Evolutionary conservation across 129 eudicot species (phyloP).

Genomic region (Smallanthus sonchifolius): DNA sequence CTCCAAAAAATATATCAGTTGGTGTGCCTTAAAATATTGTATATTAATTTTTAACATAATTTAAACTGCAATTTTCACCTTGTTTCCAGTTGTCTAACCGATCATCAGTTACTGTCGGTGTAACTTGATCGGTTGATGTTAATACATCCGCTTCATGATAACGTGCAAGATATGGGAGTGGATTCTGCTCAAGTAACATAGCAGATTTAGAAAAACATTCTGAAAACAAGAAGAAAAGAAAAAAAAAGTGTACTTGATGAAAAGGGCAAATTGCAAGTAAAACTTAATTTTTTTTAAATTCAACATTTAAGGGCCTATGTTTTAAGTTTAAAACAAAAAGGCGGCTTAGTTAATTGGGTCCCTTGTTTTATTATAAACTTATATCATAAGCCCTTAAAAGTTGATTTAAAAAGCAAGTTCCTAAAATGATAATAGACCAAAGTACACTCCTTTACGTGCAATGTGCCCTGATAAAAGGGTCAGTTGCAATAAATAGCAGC

Average conservation of each 20-base stretch:
- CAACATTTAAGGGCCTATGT: neutral
- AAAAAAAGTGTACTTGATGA: neutral
- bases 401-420: neutral
- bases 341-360: neutral
- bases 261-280: neutral
- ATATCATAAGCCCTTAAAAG: neutral
- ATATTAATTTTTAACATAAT: neutral
- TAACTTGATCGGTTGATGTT: constrained; percentile 93
- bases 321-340: neutral
- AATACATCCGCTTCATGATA: constrained; percentile 94
- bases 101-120: constrained; percentile 88
- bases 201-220: neutral
- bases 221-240: neutral
- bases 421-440: neutral
- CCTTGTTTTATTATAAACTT: neutral
- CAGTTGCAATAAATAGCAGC: neutral
- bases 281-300: neutral
- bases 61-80: constrained; percentile 40
- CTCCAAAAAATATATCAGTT: neutral
- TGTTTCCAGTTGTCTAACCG: constrained; percentile 84
- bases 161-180: constrained; percentile 93
- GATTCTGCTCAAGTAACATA: constrained; percentile 59
- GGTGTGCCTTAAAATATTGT: neutral
- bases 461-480: neutral
- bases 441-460: neutral